Conservation (phyloP, 2,329 filamentous ascomycete species). For the Botrytis fragariae region DNA sequence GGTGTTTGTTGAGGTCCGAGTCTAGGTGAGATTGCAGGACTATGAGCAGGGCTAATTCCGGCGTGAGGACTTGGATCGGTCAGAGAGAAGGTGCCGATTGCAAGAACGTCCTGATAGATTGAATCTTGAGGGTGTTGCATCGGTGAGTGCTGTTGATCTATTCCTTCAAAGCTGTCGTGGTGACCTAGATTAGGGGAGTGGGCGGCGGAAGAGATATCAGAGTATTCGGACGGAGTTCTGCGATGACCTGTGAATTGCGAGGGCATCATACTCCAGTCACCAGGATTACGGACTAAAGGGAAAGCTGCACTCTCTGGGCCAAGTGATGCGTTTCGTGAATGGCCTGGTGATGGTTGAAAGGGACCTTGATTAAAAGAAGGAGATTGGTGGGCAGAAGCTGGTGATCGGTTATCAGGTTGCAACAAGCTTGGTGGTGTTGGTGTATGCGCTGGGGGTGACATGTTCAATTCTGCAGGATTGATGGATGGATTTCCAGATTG, state of each 20-base stretch:
- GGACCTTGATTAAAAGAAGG: slow-evolving; percentile 36
- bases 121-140: slow-evolving; percentile 73
- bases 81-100: slow-evolving; percentile 77
- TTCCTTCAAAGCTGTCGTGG: slow-evolving; percentile 75
- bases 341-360: slow-evolving; percentile 36
- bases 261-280: slow-evolving; percentile 58
- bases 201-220: slow-evolving; percentile 82
- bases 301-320: slow-evolving; percentile 45
- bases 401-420: slow-evolving; percentile 37
- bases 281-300: slow-evolving; percentile 47
- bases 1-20: slow-evolving; percentile 57
- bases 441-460: slow-evolving; percentile 43
- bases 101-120: slow-evolving; percentile 74
- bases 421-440: slow-evolving; percentile 36
- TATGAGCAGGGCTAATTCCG: slow-evolving; percentile 75
- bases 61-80: slow-evolving; percentile 65
- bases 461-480: slow-evolving; percentile 48
- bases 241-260: slow-evolving; percentile 75
- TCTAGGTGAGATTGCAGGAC: slow-evolving; percentile 63
- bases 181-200: slow-evolving; percentile 79
- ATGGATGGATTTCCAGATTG: slow-evolving; percentile 45
- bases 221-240: slow-evolving; percentile 84
- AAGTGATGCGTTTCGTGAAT: slow-evolving; percentile 38
- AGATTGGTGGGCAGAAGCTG: slow-evolving; percentile 37
- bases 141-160: slow-evolving; percentile 72